Evolutionary conservation across 1,284 basidiomycete species (phyloP).

Genomic region (Anthracocystis walkeri): DNA sequence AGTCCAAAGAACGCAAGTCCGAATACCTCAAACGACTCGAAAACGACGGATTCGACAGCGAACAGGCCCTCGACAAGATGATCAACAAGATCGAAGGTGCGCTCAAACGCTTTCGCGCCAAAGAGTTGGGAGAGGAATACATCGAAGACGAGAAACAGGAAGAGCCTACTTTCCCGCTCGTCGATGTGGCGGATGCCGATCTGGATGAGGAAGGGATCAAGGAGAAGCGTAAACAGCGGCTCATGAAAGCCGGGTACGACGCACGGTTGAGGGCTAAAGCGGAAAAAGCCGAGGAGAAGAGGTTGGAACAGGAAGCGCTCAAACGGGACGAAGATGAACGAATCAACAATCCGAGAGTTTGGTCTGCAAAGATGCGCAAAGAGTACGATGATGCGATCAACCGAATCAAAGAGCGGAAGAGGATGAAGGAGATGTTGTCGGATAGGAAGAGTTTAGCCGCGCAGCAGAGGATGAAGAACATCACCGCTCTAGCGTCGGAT

Average conservation of each 20-base stretch:
- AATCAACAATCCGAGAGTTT: constrained; percentile 58
- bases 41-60: constrained; percentile 79
- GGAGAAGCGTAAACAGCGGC: constrained; percentile 92
- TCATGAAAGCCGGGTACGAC: constrained; percentile 95
- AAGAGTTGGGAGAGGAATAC: constrained; percentile 74
- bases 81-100: constrained; percentile 82
- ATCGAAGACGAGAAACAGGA: constrained; percentile 74
- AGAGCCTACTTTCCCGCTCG: constrained; percentile 84
- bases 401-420: constrained; percentile 85
- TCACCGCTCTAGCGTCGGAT: constrained; percentile 85
- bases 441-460: constrained; percentile 94
- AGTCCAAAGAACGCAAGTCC: constrained; percentile 77
- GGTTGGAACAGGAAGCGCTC: constrained; percentile 74
- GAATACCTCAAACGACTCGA: constrained; percentile 76
- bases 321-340: constrained; percentile 86
- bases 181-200: constrained; percentile 91
- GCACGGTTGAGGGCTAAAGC: constrained; percentile 85
- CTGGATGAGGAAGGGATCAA: constrained; percentile 92
- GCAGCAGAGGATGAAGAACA: constrained; percentile 96
- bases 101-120: constrained; percentile 78
- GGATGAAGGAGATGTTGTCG: constrained; percentile 83
- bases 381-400: constrained; percentile 75
- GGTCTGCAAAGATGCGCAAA: constrained; percentile 56
- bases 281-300: constrained; percentile 84
- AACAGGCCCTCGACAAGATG: constrained; percentile 76